These are phyloP conservation scores for Candida albicans DNA, from an alignment of 1,139 yeast genomes.

Conservation along the genomic window DNA sequence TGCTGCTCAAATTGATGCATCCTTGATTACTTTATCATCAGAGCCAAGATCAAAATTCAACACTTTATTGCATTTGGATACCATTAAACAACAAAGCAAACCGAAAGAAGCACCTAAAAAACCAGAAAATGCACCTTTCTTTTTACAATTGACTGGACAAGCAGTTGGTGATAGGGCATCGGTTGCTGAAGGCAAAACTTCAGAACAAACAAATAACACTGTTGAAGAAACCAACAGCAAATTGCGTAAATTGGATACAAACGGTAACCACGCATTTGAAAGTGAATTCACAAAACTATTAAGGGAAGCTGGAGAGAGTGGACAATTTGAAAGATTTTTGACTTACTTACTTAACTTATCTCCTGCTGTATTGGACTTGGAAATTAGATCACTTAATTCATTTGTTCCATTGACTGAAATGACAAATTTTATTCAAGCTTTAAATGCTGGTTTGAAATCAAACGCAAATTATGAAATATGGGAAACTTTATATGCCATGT, in stretches of 20 bases:
- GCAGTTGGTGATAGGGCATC: conserved; percentile 70
- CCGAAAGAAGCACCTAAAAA: conserved; percentile 88
- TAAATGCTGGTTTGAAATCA: conserved; percentile 56
- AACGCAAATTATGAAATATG: conserved; percentile 67
- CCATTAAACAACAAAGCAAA: conserved; percentile 81
- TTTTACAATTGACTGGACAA: conserved; percentile 62
- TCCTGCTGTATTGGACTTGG: conserved; percentile 82
- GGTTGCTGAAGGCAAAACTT: conserved; percentile 49
- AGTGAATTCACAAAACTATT: conserved; percentile 71
- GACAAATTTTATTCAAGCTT: conserved; percentile 61
- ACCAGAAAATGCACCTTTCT: conserved; percentile 84
- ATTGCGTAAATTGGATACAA: conserved; percentile 26
- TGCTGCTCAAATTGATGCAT: conserved; percentile 61
- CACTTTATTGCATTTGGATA: conserved; percentile 78
- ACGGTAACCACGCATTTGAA: conserved; percentile 51
- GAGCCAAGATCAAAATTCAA: conserved; percentile 79
- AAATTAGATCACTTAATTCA: conserved; percentile 75
- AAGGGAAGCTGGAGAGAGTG: conserved; percentile 45
- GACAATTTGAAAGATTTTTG: conserved; percentile 53
- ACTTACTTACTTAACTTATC: conserved; percentile 58
- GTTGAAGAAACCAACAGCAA: conserved; percentile 23
- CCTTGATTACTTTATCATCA: conserved; percentile 69
- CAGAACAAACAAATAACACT: conserved; percentile 13
- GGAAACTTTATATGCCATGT: conserved; percentile 76
- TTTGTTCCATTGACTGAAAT: conserved; percentile 67